These are phyloP conservation scores for Claviceps africana DNA, from an alignment of 2,329 filamentous ascomycete genomes.

Conservation along the genomic window DNA sequence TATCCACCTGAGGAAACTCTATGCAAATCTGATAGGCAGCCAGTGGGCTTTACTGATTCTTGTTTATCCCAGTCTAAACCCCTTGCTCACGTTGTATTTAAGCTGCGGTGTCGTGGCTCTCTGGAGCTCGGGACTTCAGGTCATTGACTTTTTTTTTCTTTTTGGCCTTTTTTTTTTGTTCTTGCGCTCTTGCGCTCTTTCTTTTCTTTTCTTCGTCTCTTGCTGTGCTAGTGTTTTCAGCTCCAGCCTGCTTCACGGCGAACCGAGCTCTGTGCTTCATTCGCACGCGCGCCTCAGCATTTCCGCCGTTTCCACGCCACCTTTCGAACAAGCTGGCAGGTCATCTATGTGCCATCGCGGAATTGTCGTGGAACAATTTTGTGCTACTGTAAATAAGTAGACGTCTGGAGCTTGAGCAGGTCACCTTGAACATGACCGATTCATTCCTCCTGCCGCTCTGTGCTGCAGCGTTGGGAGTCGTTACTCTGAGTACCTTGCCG, in stretches of 20 bases:
- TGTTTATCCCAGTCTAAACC: neutral
- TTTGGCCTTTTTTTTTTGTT: neutral
- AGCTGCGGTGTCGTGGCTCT: neutral
- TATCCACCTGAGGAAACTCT: neutral
- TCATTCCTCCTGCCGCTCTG: constrained; percentile 14
- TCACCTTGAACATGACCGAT: constrained; percentile 3
- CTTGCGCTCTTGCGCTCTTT: no score
- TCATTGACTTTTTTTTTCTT: neutral
- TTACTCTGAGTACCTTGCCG: constrained; percentile 24
- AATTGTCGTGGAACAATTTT: neutral
- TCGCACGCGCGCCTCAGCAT: neutral
- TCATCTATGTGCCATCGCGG: neutral
- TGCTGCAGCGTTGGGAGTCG: constrained; percentile 20
- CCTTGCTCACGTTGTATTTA: neutral
- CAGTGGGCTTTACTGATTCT: neutral
- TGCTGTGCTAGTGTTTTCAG: neutral
- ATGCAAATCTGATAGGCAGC: neutral
- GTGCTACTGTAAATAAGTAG: constrained; percentile 1
- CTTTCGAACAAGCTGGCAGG: neutral
- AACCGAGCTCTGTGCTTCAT: neutral
- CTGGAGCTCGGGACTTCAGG: neutral
- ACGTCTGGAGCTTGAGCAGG: neutral
- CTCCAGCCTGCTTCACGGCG: neutral
- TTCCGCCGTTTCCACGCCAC: neutral
- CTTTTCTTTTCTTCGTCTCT: neutral